phyloP scores from a whole-genome alignment of 306 rosid species.

The Inga leiocalycina region DNA sequence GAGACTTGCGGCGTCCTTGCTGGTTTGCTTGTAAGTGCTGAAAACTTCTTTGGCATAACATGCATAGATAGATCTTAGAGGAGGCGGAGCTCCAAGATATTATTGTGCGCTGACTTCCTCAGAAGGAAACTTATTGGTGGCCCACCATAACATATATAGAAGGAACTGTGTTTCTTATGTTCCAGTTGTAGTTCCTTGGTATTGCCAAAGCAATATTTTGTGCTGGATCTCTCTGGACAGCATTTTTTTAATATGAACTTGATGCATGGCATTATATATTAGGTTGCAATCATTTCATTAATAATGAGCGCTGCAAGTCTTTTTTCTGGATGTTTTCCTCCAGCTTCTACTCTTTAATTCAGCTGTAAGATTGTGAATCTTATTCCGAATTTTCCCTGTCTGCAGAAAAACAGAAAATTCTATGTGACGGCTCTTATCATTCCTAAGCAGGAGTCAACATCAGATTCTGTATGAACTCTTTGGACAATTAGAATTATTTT shows the following conservation, averaged over 20 bases:
- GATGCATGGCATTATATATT: not conserved
- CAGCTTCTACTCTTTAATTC: conserved; percentile 18
- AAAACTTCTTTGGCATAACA: conserved; percentile 14
- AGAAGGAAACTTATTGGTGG: not conserved
- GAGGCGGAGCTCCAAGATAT: conserved; percentile 11
- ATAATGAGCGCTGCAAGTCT: not conserved
- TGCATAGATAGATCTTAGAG: conserved; percentile 1
- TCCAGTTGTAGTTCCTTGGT: not conserved
- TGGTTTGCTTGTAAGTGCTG: conserved; percentile 87
- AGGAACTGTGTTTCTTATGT: not conserved
- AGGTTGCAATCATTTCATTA: not conserved
- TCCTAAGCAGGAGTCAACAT: conserved; percentile 94
- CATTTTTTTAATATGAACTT: conserved; percentile 18
- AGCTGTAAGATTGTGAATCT: conserved; percentile 32
- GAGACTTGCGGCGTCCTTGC: conserved; percentile 97
- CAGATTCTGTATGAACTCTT: conserved; percentile 74
- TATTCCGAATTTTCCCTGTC: conserved; percentile 22
- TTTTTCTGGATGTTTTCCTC: not conserved
- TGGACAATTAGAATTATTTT: conserved; percentile 23
- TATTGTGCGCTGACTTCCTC: not conserved
- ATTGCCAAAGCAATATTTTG: conserved; percentile 11
- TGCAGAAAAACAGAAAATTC: conserved; percentile 92
- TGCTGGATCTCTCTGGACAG: not conserved
- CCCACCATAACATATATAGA: not conserved
- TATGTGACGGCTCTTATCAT: conserved; percentile 87